phyloP scores from a whole-genome alignment of 768 basidiomycete species.

The Glaciozyma martinii region DNA sequence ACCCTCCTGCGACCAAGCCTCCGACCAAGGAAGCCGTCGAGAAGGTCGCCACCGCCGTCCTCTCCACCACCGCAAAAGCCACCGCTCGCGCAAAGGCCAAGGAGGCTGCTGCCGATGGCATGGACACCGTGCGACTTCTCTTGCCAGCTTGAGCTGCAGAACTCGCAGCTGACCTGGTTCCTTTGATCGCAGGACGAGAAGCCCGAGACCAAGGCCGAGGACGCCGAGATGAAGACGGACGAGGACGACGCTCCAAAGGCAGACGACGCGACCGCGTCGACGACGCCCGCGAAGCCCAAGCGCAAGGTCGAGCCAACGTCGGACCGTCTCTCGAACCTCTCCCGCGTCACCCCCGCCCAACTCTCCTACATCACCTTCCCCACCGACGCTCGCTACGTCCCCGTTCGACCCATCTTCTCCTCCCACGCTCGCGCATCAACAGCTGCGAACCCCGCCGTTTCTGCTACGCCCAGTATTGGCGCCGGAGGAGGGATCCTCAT shows the following conservation, averaged over 20 bases:
- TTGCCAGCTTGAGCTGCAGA: neutral
- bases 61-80: constrained; percentile 95
- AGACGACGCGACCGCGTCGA: constrained; percentile 1
- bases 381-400: constrained; percentile 61
- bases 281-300: constrained; percentile 28
- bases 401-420: constrained; percentile 68
- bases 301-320: constrained; percentile 58
- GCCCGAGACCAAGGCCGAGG: constrained; percentile 50
- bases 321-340: constrained; percentile 74
- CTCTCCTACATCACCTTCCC: constrained; percentile 77
- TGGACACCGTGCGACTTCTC: constrained; percentile 65
- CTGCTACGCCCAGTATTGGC: constrained; percentile 33
- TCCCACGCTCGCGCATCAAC: constrained; percentile 24
- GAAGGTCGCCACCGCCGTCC: constrained; percentile 86
- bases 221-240: constrained; percentile 68
- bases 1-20: constrained; percentile 74
- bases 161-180: neutral
- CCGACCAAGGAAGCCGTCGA: constrained; percentile 85
- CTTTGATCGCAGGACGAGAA: constrained; percentile 49
- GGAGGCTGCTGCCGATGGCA: constrained; percentile 52
- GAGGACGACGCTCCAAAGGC: constrained; percentile 39
- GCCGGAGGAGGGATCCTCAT: constrained; percentile 84
- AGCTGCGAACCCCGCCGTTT: neutral
- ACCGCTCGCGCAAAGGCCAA: constrained; percentile 83
- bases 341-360: constrained; percentile 84